Evolutionary conservation across 768 basidiomycete species (phyloP).

Genomic region (Collybia sordida): DNA sequence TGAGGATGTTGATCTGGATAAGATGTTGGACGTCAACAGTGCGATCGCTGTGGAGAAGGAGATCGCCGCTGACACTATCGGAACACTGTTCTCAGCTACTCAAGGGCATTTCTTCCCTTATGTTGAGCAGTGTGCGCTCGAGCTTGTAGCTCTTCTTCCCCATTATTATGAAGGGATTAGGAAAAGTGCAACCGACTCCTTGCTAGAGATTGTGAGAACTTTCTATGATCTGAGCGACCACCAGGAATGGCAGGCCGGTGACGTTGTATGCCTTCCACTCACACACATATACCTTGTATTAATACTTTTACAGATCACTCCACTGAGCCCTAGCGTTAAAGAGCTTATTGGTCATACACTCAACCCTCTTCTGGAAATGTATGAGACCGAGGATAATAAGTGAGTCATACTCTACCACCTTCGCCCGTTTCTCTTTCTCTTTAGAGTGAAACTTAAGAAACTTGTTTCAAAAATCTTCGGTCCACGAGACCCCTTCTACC

Average conservation of each 20-base stretch:
- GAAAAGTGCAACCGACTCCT: slow-evolving; percentile 85
- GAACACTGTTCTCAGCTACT: slow-evolving; percentile 83
- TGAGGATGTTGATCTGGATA: slow-evolving; percentile 82
- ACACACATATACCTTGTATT: neutral
- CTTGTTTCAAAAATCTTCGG: too few relatives aligned
- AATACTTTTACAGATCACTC: slow-evolving; percentile 31
- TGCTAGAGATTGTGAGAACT: slow-evolving; percentile 85
- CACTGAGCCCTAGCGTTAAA: slow-evolving; percentile 68
- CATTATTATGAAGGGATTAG: slow-evolving; percentile 99
- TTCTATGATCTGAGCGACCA: slow-evolving; percentile 89
- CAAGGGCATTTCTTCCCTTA: slow-evolving; percentile 86
- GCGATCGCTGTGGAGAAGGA: slow-evolving; percentile 99
- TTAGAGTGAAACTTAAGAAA: slow-evolving; percentile 53
- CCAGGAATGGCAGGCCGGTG: slow-evolving; percentile 81
- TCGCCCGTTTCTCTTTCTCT: slow-evolving; percentile 8
- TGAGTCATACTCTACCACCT: slow-evolving; percentile 45
- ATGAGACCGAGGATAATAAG: slow-evolving; percentile 96
- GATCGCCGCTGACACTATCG: slow-evolving; percentile 95
- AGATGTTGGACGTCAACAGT: slow-evolving; percentile 89
- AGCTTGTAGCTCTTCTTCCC: slow-evolving; percentile 73
- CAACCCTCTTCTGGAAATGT: slow-evolving; percentile 80
- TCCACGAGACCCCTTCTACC: too few relatives aligned
- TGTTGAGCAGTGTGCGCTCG: slow-evolving; percentile 78
- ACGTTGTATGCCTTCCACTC: slow-evolving; percentile 49
- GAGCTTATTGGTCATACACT: slow-evolving; percentile 78